Base-by-base conservation (phyloP, 768 basidiomycete genomes). In the Tremella mesenterica region DNA sequence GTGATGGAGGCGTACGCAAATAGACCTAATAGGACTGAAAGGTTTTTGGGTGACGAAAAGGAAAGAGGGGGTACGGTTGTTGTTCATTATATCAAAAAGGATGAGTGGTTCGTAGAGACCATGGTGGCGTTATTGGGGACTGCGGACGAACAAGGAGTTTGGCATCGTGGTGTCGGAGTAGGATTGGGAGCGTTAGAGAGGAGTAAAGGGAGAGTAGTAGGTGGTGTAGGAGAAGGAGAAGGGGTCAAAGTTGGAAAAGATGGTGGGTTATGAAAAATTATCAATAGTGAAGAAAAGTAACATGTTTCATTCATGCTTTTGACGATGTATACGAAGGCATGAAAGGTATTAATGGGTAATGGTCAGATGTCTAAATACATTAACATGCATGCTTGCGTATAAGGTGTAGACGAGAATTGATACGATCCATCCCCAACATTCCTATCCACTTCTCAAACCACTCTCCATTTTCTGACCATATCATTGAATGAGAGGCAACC, bases 81-180 rank as follows among this genome's bases (percentile, higher is more conserved):
- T 20, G 90, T 99, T 48, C 93, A 99, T 75, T 96, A 88, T 71
- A 85, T 99, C 78, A 99, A 96, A 82, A 85, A 88, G 72, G 83
- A 88, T 59, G 85, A 87, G 76, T 99, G 93, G 93, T 96, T 86
- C 75, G 73, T 91, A 61, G 93, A 99, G 76, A 88, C 92, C 4
- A 88, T 89, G 10, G 75, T 90, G 10, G 90, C 89, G 16, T 76
- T 99, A 23, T 77, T 96, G 26, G 88, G 86, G 1, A 45, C 38
- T 31, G 36, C 49, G 28, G 52, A 60, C 34, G 57, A 60, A 36
- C 54, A 53, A 39, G 41, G 23, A 27, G 56, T 57, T 8, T 57
- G 60, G 60, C 60, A 61, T 43, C 28, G 44, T 13, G 60, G 60
- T 26, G 53, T 55, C 2, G 49, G 50, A 6, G 54, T 29, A 7